These are phyloP conservation scores for Alloteropsis angusta DNA, from an alignment of 202 grass and related monocot genomes.

Conservation along the genomic window DNA sequence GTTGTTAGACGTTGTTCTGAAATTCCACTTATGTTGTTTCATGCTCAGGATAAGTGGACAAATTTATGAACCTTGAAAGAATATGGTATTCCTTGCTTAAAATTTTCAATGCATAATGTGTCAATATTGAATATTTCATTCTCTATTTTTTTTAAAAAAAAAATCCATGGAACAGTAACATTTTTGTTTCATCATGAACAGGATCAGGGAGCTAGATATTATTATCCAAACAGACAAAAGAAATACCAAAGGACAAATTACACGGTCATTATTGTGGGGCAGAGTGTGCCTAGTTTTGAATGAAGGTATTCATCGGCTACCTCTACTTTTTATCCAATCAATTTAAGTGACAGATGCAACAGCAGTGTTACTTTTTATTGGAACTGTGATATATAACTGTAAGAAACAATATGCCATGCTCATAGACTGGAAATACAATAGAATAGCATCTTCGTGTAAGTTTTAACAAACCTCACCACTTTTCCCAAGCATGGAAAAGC, in stretches of 20 bases:
- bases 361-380: not conserved
- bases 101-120: not conserved
- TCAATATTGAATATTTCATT: not conserved
- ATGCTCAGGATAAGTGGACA: not conserved
- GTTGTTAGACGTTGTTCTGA: not conserved
- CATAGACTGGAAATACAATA: not conserved
- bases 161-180: not conserved
- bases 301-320: no score
- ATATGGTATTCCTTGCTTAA: not conserved
- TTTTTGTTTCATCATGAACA: not conserved
- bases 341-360: not conserved
- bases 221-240: not conserved
- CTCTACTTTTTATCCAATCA: no score
- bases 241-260: no score
- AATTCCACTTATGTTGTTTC: not conserved
- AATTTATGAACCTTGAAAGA: not conserved
- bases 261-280: no score
- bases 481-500: not conserved
- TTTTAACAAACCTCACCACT: not conserved
- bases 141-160: not conserved
- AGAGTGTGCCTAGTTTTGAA: no score
- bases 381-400: not conserved
- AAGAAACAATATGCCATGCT: not conserved
- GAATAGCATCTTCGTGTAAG: not conserved
- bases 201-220: not conserved